Conservation (phyloP, 2,329 filamentous ascomycete species). For the Scytalidium lignicola region DNA sequence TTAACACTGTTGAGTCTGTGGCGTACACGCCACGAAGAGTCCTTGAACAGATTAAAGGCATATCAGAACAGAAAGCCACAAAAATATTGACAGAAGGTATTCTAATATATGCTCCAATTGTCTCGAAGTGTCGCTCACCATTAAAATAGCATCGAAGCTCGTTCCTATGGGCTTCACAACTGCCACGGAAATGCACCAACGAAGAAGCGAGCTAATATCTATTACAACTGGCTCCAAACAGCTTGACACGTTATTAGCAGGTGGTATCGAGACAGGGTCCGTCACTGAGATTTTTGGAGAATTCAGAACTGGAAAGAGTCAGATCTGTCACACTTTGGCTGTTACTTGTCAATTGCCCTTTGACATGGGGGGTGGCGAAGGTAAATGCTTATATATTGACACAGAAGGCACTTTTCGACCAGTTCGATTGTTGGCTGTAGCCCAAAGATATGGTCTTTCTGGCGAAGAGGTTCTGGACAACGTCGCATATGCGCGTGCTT, state of each 20-base stretch:
- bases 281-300: conserved; percentile 98
- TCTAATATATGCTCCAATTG: background rate
- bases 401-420: conserved; percentile 97
- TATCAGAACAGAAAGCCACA: conserved; percentile 91
- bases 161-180: conserved; percentile 99
- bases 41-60: conserved; percentile 94
- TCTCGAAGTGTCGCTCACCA: conserved; percentile 1
- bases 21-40: conserved; percentile 83
- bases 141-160: conserved; percentile 72
- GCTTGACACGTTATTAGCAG: conserved; percentile 88
- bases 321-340: conserved; percentile 97
- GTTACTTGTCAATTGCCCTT: conserved; percentile 97
- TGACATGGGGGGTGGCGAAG: conserved; percentile 97
- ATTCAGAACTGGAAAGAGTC: conserved; percentile 96
- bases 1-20: conserved; percentile 91
- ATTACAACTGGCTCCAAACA: conserved; percentile 98
- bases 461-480: conserved; percentile 98
- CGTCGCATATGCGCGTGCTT: conserved; percentile 93
- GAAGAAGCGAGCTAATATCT: conserved; percentile 93
- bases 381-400: conserved; percentile 97
- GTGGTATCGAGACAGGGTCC: conserved; percentile 92
- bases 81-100: conserved; percentile 86
- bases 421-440: conserved; percentile 83
- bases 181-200: conserved; percentile 97
- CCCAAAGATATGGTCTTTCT: conserved; percentile 88